Conservation (phyloP, 2,329 filamentous ascomycete genomes). For the Pestalotiopsis sp. region DNA sequence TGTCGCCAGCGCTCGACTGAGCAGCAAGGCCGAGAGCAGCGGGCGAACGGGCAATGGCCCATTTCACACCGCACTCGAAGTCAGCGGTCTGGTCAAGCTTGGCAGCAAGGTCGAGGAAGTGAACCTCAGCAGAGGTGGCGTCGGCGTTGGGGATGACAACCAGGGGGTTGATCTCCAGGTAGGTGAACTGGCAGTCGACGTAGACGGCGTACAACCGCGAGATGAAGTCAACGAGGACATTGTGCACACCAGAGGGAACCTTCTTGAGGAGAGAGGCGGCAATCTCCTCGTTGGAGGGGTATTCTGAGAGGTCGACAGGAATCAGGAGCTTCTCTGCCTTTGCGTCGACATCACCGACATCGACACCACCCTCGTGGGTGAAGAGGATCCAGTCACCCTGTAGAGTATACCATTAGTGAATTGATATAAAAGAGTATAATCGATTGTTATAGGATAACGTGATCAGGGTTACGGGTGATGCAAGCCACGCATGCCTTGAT, state of each 20-base stretch:
- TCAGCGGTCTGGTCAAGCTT: conserved; percentile 99
- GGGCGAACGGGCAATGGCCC: conserved; percentile 93
- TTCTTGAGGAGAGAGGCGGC: conserved; percentile 84
- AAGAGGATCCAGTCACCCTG: conserved; percentile 99
- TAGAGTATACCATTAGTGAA: conserved; percentile 22
- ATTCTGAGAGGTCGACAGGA: conserved; percentile 91
- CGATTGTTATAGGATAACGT: conserved; percentile 8
- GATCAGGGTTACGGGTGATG: conserved; percentile 7
- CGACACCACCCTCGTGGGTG: conserved; percentile 98
- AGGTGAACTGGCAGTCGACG: conserved; percentile 99
- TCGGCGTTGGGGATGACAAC: conserved; percentile 96
- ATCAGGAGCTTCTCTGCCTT: conserved; percentile 99
- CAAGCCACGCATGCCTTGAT: conserved; percentile 16
- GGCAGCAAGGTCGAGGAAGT: conserved; percentile 98
- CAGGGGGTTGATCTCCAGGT: conserved; percentile 99
- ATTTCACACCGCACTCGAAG: conserved; percentile 99
- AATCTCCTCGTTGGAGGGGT: conserved; percentile 95
- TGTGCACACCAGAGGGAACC: conserved; percentile 93
- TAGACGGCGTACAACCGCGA: conserved; percentile 97
- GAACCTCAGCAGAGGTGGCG: conserved; percentile 87
- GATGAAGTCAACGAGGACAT: conserved; percentile 99
- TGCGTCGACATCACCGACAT: conserved; percentile 97
- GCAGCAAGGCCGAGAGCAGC: conserved; percentile 83
- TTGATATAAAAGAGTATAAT: background rate
- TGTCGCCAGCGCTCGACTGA: conserved; percentile 64